Base-by-base conservation (phyloP, 371 early-diverging fungal species). In the Racocetra persica region DNA sequence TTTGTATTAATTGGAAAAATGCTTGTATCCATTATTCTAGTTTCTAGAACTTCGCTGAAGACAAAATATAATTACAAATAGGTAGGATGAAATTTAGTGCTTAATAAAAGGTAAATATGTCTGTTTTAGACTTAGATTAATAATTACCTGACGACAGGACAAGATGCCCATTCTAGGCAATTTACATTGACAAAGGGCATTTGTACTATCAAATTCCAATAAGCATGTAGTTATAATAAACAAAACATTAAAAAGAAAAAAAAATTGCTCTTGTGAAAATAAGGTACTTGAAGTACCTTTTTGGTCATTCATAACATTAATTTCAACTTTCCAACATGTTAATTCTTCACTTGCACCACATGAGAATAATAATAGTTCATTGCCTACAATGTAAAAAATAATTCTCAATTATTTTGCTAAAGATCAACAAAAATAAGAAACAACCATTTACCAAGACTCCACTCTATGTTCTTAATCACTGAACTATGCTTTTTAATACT, bases 1-100 rank as follows among this genome's bases (percentile, higher is more conserved):
- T 6, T 24, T 51, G 72, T 16, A 20, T 52, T 22, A 41, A 87
- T 80, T 14, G 85, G 80, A 66, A 82, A 83, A 1, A 84, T 84
- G n/a, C 86, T 85, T 0, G 84, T 86, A 79, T 88, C 89, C 90
- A 90, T 90, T 55, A 90, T 90, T 63, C 90, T 83, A 2, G 88
- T 87, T 79, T 90, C 90, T 36, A 84, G 84, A 11, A 84, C 82
- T 62, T 86, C 84, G 59, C 85, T 88, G n/a, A 80, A 36, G 22
- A 79, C 24, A 36, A 28, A 55, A 20, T 22, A 52, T 60, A 62
- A 36, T 24, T 18, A 66, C 52, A 16, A 18, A 18, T 20, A 57
- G 14, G 24, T 72, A 18, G 16, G 18, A 55, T 14, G 28, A 55
- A 28, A 7, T 28, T 55, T 32, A 52, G 55, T 13, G n/a, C 26